Percentiles rank a stretch among this genome's conserved stretches.
Evolutionary conservation across 306 rosid genomes (phyloP).

Genomic region (Cucumis hystrix): DNA sequence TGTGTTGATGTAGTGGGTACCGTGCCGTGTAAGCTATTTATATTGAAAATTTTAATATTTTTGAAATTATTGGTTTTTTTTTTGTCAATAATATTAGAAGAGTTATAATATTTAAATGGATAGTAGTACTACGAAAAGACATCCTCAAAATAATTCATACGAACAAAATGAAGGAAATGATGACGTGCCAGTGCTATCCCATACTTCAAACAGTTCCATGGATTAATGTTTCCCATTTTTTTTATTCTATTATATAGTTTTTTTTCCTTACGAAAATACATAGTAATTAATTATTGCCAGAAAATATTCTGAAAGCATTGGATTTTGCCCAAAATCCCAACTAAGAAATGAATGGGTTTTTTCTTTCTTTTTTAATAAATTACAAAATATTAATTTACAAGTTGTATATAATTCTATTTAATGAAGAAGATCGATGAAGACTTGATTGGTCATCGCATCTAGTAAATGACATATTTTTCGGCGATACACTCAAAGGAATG

Average conservation of each 20-base stretch:
- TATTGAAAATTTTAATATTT: neutral
- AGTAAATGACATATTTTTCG: slow-evolving; percentile 23
- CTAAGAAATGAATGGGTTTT: neutral
- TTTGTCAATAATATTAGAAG: neutral
- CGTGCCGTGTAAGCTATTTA: neutral
- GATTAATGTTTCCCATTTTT: neutral
- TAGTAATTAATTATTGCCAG: neutral
- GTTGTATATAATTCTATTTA: slow-evolving; percentile 10
- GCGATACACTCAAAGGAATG: slow-evolving; percentile 52
- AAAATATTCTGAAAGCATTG: slow-evolving; percentile 1
- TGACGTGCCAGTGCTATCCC: neutral
- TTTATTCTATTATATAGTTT: neutral
- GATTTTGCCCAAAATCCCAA: neutral
- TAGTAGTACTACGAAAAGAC: neutral
- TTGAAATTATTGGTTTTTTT: neutral
- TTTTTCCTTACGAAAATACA: neutral
- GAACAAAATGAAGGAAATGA: neutral
- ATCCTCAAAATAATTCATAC: neutral
- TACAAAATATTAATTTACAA: slow-evolving; percentile 10
- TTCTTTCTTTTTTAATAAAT: neutral
- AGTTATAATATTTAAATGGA: neutral
- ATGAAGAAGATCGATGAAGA: slow-evolving; percentile 7
- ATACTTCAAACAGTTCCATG: neutral
- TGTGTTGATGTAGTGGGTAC: neutral
- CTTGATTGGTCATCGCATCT: slow-evolving; percentile 24